Evolutionary conservation across 139 green algal species (phyloP).

Genomic region (Tetraselmis chui): DNA sequence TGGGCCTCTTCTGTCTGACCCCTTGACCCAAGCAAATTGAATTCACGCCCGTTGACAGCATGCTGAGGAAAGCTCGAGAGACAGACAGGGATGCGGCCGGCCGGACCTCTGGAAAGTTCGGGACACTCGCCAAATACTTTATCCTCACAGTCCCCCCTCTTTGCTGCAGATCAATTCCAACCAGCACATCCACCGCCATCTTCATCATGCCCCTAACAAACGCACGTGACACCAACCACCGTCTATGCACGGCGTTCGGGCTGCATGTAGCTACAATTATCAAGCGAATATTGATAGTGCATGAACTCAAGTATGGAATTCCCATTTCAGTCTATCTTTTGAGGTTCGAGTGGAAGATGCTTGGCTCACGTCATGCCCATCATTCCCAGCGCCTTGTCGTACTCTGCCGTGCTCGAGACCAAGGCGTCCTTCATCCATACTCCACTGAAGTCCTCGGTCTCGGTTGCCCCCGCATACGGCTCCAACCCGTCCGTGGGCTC

Average conservation of each 20-base stretch:
- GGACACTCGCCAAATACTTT: not conserved
- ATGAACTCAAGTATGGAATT: too few relatives aligned
- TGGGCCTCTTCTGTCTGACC: too few relatives aligned
- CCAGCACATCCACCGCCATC: not conserved
- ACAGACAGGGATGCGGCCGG: too few relatives aligned
- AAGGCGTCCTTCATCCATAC: not conserved
- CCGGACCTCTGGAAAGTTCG: not conserved
- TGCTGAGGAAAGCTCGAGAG: too few relatives aligned
- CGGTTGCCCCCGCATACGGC: not conserved
- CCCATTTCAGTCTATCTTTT: too few relatives aligned
- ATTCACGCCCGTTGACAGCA: too few relatives aligned
- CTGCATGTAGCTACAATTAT: too few relatives aligned
- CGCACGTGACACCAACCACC: too few relatives aligned
- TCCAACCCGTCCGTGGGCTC: not conserved
- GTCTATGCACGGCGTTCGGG: too few relatives aligned
- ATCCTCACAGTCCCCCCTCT: not conserved
- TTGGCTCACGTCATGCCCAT: not conserved
- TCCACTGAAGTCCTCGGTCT: not conserved
- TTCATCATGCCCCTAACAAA: not conserved
- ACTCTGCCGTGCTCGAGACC: not conserved
- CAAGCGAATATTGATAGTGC: too few relatives aligned
- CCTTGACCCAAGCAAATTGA: too few relatives aligned
- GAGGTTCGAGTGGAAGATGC: too few relatives aligned
- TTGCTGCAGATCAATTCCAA: not conserved
- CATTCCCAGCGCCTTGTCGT: not conserved